Evolutionary conservation across 176 grass and related monocot genomes (phyloP).

Genomic region (Neostapfia colusana): DNA sequence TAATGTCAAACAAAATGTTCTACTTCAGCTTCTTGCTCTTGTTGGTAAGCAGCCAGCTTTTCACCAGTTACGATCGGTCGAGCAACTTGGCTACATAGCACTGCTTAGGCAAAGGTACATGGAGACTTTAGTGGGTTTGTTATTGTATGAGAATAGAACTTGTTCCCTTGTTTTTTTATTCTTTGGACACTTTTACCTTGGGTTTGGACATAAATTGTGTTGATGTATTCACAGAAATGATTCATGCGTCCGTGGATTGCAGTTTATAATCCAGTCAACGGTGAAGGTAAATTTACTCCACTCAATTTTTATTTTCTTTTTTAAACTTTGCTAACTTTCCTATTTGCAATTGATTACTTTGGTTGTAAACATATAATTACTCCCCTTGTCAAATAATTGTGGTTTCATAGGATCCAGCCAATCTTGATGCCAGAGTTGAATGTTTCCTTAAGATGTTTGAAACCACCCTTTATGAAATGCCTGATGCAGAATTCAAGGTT

Average conservation of each 20-base stretch:
- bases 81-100: constrained; percentile 98
- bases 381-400: constrained; percentile 38
- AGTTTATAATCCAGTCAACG: constrained; percentile 96
- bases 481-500: constrained; percentile 87
- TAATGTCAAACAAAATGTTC: constrained; percentile 80
- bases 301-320: background rate
- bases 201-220: constrained; percentile 18
- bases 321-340: background rate
- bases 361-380: constrained; percentile 1
- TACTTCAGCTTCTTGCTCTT: constrained; percentile 78
- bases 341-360: constrained; percentile 1
- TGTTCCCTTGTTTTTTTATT: background rate
- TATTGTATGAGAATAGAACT: constrained; percentile 21
- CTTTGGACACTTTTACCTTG: background rate
- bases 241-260: constrained; percentile 69
- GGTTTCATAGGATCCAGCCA: constrained; percentile 68
- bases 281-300: constrained; percentile 54
- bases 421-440: constrained; percentile 78
- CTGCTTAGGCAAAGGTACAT: constrained; percentile 65
- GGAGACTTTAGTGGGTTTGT: background rate
- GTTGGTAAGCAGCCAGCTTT: constrained; percentile 95
- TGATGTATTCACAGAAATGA: constrained; percentile 57
- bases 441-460: constrained; percentile 82
- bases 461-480: constrained; percentile 65
- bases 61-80: constrained; percentile 89